Percentiles rank a stretch among this genome's conserved stretches.
Evolutionary conservation across 2,329 filamentous ascomycete genomes (phyloP).

Genomic region (Drechslera avenae): DNA sequence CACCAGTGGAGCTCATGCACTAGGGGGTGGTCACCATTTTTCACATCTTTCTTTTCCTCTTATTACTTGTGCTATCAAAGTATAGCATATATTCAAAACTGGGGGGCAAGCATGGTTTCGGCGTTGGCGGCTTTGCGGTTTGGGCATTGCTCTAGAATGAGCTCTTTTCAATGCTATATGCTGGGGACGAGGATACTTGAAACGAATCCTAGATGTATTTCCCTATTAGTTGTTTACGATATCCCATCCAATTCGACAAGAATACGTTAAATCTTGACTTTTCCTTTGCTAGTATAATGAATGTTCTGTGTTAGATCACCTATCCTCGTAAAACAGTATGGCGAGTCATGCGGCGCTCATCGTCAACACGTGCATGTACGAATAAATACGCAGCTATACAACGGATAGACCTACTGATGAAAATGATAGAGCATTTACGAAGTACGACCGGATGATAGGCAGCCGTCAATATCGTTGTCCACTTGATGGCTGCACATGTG

Average conservation of each 20-base stretch:
- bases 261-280: constrained; percentile 1
- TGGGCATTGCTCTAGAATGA: constrained; percentile 2
- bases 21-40: constrained; percentile 13
- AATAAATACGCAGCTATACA: too few species aligned
- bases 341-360: too few species aligned
- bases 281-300: not conserved
- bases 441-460: too few species aligned
- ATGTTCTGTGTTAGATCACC: too few species aligned
- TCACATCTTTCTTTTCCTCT: constrained; percentile 13
- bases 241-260: constrained; percentile 1
- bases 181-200: too few species aligned
- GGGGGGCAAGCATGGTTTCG: constrained; percentile 25
- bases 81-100: constrained; percentile 10
- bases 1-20: constrained; percentile 49
- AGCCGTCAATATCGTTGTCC: too few species aligned
- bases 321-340: too few species aligned
- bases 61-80: constrained; percentile 21
- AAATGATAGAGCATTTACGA: too few species aligned
- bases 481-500: too few species aligned
- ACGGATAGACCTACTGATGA: too few species aligned
- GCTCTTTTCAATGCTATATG: not conserved
- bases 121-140: constrained; percentile 27
- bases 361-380: too few species aligned
- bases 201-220: too few species aligned
- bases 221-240: not conserved